Evolutionary conservation across 2,329 filamentous ascomycete genomes (phyloP), one percentile per base, ranked within the genome.

Genomic region (Fusarium circinatum): DNA sequence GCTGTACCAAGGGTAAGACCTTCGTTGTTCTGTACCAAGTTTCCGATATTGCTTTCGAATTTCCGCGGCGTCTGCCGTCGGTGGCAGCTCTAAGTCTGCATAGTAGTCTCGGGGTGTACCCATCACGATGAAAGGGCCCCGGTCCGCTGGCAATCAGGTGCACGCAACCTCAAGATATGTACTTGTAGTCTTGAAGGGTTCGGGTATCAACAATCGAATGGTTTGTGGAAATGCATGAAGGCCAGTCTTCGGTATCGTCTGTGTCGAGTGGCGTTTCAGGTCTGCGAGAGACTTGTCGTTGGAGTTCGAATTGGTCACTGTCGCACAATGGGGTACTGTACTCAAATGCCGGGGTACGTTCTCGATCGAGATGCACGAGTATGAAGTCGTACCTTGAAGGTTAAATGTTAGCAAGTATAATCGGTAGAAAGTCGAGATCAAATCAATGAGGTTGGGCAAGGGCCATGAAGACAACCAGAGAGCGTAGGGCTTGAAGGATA

Each of bases 1-100:
- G n/a, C 57, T 34, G 30, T 26, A 17, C 10, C 7, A 34, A 44
- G 30, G 14, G 18, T 22, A 49, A n/a, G 8, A 49, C 36, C n/a
- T 22, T 30, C 36, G 17, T 20, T 34, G 22, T 20, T 30, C 26
- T 86, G 65, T 84, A 94, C 93, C 93, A 79, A 97, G 89, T 82
- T 94, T 95, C 75, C 93, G 90, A 82, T 95, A 98, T 78, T 95
- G 92, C 82, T 92, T 96, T 85, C 94, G 96, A 80, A 97, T 91
- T 45, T 96, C 94, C 36, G 91, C 89, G 48, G 90, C 84, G 74
- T 92, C 90, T 60, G 93, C 93, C 76, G 88, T 89, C 17, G 89
- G 85, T 5, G 89, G 82, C 63, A 98, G 84, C 73, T 94, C 93
- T 62, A 98, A 87, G 84, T 97, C 94, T 70, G 91, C 92, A 83